These are phyloP conservation scores for Quercus lobata DNA, from an alignment of 331 rosid genomes.

Conservation along the genomic window DNA sequence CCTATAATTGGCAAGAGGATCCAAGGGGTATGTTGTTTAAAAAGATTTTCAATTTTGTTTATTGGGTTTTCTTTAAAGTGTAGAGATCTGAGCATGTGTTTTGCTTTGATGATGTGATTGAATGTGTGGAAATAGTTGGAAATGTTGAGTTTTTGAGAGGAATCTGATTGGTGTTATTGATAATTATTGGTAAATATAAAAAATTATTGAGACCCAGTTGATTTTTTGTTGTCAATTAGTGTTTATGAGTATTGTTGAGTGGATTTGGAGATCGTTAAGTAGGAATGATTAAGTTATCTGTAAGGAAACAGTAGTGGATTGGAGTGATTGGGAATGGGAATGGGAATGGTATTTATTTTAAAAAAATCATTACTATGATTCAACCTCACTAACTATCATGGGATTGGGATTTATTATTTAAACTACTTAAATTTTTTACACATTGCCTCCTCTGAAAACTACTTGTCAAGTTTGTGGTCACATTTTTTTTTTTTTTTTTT, in stretches of 20 bases:
- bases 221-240: neutral
- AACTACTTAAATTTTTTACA: neutral
- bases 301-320: too few relatives aligned
- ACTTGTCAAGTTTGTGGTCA: neutral
- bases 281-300: too few relatives aligned
- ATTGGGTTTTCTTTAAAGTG: neutral
- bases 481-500: too few relatives aligned
- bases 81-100: too few relatives aligned
- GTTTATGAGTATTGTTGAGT: too few relatives aligned
- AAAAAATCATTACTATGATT: too few relatives aligned
- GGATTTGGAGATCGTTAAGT: too few relatives aligned
- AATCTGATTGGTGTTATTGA: too few relatives aligned
- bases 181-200: neutral
- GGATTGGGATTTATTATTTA: neutral
- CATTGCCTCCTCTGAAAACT: neutral
- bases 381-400: too few relatives aligned
- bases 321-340: too few relatives aligned
- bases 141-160: too few relatives aligned
- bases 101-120: neutral
- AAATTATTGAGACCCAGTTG: neutral
- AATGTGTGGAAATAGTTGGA: neutral
- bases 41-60: neutral
- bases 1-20: slow-evolving; percentile 86
- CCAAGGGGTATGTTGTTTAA: slow-evolving; percentile 49
- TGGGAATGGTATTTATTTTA: too few relatives aligned